Percentiles rank a stretch among this genome's conserved stretches.
Conservation (phyloP, 2,329 filamentous ascomycete species). For the Dothideomycetes sp. region DNA sequence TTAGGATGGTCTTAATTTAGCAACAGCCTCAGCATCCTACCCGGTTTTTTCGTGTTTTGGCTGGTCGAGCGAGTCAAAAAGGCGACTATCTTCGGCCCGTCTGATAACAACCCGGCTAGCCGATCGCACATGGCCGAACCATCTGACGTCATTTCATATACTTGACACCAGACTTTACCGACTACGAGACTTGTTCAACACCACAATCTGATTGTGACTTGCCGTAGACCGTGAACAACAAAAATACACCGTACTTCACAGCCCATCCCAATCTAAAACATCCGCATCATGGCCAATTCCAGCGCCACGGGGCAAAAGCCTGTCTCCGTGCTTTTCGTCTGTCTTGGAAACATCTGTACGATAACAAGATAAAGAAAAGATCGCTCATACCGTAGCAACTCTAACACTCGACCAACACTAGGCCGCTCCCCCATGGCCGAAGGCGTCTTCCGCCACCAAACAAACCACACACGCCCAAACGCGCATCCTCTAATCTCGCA, state of each 20-base stretch:
- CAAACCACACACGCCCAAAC: conserved; percentile 39
- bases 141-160: too few relatives aligned
- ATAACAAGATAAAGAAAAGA: too few relatives aligned
- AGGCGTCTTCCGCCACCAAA: conserved; percentile 72
- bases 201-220: not conserved
- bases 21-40: not conserved
- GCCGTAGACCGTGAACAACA: not conserved
- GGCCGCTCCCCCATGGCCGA: conserved; percentile 83
- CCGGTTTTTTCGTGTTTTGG: too few relatives aligned
- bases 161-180: too few relatives aligned
- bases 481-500: conserved; percentile 44
- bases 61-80: not conserved
- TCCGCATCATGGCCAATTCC: not conserved
- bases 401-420: too few relatives aligned
- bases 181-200: too few relatives aligned
- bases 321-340: conserved; percentile 82
- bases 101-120: not conserved
- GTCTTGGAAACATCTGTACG: conserved; percentile 81
- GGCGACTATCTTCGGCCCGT: not conserved
- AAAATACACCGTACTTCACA: not conserved
- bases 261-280: too few relatives aligned
- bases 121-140: too few relatives aligned
- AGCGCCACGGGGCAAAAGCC: conserved; percentile 13
- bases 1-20: not conserved
- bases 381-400: too few relatives aligned